Evolutionary conservation across 129 eudicot species (phyloP).

Genomic region (Silybum marianum): DNA sequence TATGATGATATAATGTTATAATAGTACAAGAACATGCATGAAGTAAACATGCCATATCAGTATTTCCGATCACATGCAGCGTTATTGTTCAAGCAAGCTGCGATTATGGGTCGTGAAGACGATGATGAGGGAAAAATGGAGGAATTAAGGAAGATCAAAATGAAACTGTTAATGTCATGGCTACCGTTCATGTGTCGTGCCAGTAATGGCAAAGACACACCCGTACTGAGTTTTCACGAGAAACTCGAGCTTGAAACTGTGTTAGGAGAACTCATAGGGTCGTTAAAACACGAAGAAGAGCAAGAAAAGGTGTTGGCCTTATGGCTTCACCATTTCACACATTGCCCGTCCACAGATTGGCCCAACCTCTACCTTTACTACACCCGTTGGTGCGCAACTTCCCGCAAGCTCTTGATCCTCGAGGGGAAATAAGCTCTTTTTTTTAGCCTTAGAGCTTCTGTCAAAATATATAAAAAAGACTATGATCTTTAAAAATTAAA

Average conservation of each 20-base stretch:
- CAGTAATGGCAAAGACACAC: constrained; percentile 70
- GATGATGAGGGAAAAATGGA: constrained; percentile 33
- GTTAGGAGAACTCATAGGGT: constrained; percentile 62
- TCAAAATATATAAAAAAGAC: background rate
- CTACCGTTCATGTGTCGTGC: constrained; percentile 78
- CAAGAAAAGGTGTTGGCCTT: constrained; percentile 72
- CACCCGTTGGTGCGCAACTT: constrained; percentile 59
- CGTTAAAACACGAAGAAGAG: constrained; percentile 51
- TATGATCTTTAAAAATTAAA: background rate
- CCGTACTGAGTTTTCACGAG: constrained; percentile 54
- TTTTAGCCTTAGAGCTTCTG: background rate
- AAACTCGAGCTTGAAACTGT: constrained; percentile 57
- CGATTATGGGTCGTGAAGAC: constrained; percentile 38
- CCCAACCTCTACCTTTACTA: constrained; percentile 74
- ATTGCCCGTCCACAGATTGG: constrained; percentile 76
- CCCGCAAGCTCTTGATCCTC: constrained; percentile 50
- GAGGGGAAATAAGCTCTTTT: constrained; percentile 11
- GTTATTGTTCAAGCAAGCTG: constrained; percentile 72
- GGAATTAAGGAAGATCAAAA: constrained; percentile 43
- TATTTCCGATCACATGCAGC: constrained; percentile 35
- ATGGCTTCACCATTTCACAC: constrained; percentile 88
- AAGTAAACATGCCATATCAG: background rate
- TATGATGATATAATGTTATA: no score
- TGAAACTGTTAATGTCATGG: constrained; percentile 66
- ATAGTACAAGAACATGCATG: background rate